Base-by-base conservation (phyloP, 2,329 filamentous ascomycete genomes). In the Beauveria bassiana region DNA sequence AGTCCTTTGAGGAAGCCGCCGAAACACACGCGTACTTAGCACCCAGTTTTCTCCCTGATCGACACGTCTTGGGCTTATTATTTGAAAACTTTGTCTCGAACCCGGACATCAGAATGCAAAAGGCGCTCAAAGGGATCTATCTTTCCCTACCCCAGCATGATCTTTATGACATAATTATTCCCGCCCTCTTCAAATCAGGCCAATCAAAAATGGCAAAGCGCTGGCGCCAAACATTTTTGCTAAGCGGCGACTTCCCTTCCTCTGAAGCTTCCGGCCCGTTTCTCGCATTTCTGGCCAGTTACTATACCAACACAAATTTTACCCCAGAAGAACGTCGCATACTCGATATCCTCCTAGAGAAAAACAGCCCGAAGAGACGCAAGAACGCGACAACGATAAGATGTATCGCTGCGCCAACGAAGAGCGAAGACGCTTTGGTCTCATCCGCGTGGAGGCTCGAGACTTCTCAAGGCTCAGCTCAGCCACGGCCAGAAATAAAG, bases 111-210 rank as follows among this genome's bases (percentile, higher is more conserved):
- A 66, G 70, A 24, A 67, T 76, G 53, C 74, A 79, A 50, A 70
- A 71, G 10, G 74, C 74, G 2, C 70, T 85, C 8, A 72, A 71
- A 47, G 69, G 72, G 16, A 70, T 85, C 10, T 85, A 85, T 63
- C 67, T 73, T 9, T 72, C 73, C 20, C 79, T 75, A 51, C 67
- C 67, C 2, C 73, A 79, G 51, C 79, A 75, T 47, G 65, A 69
- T 12, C 65, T 84, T 0, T 85, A 85, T 66, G 81, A 84, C 65
- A 69, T 72, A 22, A 61, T 85, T 8, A 74, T 85, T n/a, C 80
- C 82, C 3, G 70, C 77, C 56, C 71, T 85, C 2, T 84, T 79
- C 65, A 69, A 73, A 5, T 70, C 72, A n/a, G 82, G 82, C 1
- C 70, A 74, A 40, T 77, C 78, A 1, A 66, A 66, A 2, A 64